Evolutionary conservation across 2,329 filamentous ascomycete species (phyloP).

Genomic region (Venturia carpophila): DNA sequence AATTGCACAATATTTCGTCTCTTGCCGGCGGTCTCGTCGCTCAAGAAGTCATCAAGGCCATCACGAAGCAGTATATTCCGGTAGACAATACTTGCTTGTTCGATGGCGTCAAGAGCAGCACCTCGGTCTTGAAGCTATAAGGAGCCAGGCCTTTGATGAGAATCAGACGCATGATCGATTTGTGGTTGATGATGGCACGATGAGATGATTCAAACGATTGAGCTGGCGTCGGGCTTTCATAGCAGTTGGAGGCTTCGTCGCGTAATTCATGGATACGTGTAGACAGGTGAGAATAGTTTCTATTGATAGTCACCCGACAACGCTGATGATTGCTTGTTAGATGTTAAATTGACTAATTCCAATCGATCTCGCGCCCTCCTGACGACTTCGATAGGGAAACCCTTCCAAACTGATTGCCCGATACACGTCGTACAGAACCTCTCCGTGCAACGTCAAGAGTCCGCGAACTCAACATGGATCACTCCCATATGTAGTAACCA

Average conservation of each 20-base stretch:
- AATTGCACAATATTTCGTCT: constrained; percentile 87
- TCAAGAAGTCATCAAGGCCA: constrained; percentile 91
- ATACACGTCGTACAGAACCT: no score
- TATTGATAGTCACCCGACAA: neutral
- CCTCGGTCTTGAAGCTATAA: constrained; percentile 32
- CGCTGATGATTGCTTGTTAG: neutral
- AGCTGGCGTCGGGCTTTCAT: neutral
- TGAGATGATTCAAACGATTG: neutral
- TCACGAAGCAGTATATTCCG: constrained; percentile 61
- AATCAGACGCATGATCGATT: neutral
- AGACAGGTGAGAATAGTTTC: neutral
- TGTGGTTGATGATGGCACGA: neutral
- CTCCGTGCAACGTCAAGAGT: no score
- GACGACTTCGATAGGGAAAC: no score
- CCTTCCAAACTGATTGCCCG: no score
- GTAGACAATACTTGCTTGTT: constrained; percentile 57
- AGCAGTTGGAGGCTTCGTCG: neutral
- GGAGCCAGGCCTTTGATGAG: neutral
- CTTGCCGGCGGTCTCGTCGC: constrained; percentile 85
- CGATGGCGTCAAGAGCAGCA: constrained; percentile 52
- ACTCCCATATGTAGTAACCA: no score
- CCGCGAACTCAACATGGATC: no score
- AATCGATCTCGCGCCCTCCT: no score
- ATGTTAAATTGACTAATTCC: no score
- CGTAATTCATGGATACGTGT: neutral